A percentile compares a stretch with the other conserved stretches of the same genome.
Evolutionary conservation across 2,329 filamentous ascomycete genomes (phyloP).

Genomic region (Cephalotrichum gorgonifer): DNA sequence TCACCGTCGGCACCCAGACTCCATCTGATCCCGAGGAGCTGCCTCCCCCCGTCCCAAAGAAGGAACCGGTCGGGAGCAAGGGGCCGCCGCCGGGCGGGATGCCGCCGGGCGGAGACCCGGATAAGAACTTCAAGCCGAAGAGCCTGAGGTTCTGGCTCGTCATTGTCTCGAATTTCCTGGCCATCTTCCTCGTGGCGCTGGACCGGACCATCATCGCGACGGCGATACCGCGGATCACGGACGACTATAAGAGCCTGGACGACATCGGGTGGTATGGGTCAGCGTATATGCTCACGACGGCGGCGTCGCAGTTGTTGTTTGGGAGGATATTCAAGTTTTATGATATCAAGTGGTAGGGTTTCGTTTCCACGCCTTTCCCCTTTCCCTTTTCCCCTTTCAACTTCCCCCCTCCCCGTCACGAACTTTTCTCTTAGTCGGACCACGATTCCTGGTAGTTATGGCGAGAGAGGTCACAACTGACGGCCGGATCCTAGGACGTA

Average conservation of each 20-base stretch:
- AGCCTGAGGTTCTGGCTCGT: conserved; percentile 46
- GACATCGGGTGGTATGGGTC: conserved; percentile 54
- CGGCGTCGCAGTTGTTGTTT: conserved; percentile 39
- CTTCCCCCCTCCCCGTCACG: background rate
- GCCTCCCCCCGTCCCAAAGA: too few species aligned
- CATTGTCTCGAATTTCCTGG: conserved; percentile 40
- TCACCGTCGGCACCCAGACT: background rate
- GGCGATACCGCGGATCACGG: conserved; percentile 39
- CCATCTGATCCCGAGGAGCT: background rate
- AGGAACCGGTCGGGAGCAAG: too few species aligned
- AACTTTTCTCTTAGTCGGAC: too few species aligned
- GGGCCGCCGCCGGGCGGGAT: too few species aligned
- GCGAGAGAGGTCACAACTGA: background rate
- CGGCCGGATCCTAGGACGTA: conserved; percentile 22
- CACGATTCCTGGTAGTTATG: too few species aligned
- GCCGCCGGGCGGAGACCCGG: conserved; percentile 8
- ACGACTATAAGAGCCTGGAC: conserved; percentile 40
- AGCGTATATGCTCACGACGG: conserved; percentile 48
- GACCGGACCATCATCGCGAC: conserved; percentile 43
- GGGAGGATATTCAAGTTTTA: conserved; percentile 41
- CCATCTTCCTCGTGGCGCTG: conserved; percentile 48
- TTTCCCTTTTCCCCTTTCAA: too few species aligned
- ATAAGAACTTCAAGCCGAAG: conserved; percentile 38
- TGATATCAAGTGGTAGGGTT: conserved; percentile 29
- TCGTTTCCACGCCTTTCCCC: background rate